Base-by-base conservation (phyloP, 169 alveolate species). In the Babesia ovata region DNA sequence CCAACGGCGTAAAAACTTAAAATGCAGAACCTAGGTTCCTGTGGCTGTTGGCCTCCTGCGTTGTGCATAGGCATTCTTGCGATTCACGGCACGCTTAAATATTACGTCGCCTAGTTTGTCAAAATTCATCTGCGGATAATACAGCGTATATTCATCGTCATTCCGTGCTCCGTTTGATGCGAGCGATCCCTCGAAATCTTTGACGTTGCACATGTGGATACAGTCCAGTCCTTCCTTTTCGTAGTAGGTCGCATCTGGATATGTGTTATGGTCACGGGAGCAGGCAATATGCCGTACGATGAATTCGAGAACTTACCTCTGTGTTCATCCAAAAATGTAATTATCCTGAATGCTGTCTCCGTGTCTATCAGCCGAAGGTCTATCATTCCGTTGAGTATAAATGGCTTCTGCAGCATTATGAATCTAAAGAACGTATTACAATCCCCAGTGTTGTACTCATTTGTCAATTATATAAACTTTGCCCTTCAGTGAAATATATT, bases 361-460 rank as follows among this genome's bases (percentile, higher is more conserved):
- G 96, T 94, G 60, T 94, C 97, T 24, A 93, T 92, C 58, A 90
- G 94, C 60, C 94, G 86, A 50, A 94, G 65, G 85, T 94, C 97
- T 17, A 94, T 88, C 52, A 91, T 78, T 24, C 97, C 97, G 60
- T 88, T 91, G 71, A 86, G 87, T 24, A 94, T 85, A 66, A 82
- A 94, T 28, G 96, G 97, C 60, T 88, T 85, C 94, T 90, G 75
- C 29, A 54, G 11, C 14, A 45, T 6, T 33, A 6, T 33, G 39
- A 33, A 33, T 33, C 39, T 2, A 6, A 33, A 33, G 6, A 33
- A 33, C 39, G 39, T 6, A 6, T 6, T 33, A 4, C 6, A 4
- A 33, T 33, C 39, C 39, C 39, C 2, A 2, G 6, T 2, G 6
- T 33, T 4, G 39, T 33, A 33, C 39, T 6, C 2, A 33, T 2